Conservation (phyloP, 106 monocot species). For the Dendrobium catenatum region DNA sequence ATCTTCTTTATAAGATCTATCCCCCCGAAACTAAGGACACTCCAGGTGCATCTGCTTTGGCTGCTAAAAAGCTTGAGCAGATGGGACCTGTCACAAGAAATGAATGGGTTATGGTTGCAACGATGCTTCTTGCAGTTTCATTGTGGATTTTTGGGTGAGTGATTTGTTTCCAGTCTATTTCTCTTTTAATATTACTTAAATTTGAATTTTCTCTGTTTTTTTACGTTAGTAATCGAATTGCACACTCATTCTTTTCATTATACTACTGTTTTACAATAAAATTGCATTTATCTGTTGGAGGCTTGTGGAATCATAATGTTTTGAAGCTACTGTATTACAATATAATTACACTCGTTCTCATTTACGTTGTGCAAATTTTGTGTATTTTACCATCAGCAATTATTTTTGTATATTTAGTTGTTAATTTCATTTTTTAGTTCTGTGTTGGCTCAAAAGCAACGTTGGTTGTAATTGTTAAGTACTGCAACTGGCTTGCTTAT, state of each 20-base stretch:
- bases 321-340: background rate
- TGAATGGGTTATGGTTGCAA: conserved; percentile 85
- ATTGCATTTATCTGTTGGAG: background rate
- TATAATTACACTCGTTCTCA: background rate
- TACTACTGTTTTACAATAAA: background rate
- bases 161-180: background rate
- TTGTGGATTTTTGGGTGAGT: conserved; percentile 93
- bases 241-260: background rate
- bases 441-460: background rate
- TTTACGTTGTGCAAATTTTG: background rate
- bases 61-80: conserved; percentile 67
- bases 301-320: background rate
- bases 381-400: background rate
- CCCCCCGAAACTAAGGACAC: conserved; percentile 88
- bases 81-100: conserved; percentile 89
- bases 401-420: background rate
- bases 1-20: conserved; percentile 80
- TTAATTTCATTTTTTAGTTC: background rate
- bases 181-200: background rate
- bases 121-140: conserved; percentile 90
- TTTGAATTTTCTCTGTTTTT: background rate
- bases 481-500: background rate
- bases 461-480: background rate
- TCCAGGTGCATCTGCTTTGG: conserved; percentile 83
- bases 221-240: background rate